phyloP scores from a whole-genome alignment of 345 rosid species.

The Noccaea bulbosa region DNA sequence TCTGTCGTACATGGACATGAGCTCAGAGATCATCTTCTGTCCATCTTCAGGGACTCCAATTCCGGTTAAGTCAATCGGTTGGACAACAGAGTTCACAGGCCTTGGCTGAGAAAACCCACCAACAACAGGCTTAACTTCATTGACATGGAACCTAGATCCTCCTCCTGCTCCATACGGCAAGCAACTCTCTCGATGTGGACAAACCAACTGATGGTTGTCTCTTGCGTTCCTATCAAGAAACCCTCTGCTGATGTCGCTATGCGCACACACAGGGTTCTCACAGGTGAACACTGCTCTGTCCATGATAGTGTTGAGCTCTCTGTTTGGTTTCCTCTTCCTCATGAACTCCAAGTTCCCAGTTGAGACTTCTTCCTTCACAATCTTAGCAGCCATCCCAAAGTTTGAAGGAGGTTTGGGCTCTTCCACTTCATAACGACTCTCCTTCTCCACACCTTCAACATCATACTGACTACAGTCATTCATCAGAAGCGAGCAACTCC shows the following conservation, averaged over 20 bases:
- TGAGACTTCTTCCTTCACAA: constrained; percentile 64
- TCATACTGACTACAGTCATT: constrained; percentile 82
- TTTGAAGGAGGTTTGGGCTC: constrained; percentile 60
- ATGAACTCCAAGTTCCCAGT: constrained; percentile 53
- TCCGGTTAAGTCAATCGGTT: constrained; percentile 65
- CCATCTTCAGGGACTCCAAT: constrained; percentile 95
- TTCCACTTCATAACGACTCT: constrained; percentile 58
- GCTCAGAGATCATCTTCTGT: constrained; percentile 81
- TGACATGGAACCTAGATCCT: constrained; percentile 63
- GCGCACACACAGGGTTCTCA: constrained; percentile 72
- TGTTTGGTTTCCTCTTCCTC: constrained; percentile 71
- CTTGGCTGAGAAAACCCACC: constrained; percentile 58
- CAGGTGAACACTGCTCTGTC: constrained; percentile 78
- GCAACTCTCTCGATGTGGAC: constrained; percentile 57
- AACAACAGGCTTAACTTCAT: constrained; percentile 81
- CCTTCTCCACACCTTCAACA: constrained; percentile 72
- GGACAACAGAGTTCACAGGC: constrained; percentile 50
- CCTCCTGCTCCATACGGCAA: constrained; percentile 54
- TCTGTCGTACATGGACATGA: constrained; percentile 79
- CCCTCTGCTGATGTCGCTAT: constrained; percentile 63
- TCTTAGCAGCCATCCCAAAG: constrained; percentile 52
- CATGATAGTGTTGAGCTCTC: constrained; percentile 58
- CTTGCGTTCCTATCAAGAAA: constrained; percentile 71
- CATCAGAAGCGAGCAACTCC: constrained; percentile 54
- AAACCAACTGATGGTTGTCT: constrained; percentile 85